A percentile compares a stretch with the other conserved stretches of the same genome.
Conservation (phyloP, 768 basidiomycete species). For the Naganishia vaughanmartiniae region DNA sequence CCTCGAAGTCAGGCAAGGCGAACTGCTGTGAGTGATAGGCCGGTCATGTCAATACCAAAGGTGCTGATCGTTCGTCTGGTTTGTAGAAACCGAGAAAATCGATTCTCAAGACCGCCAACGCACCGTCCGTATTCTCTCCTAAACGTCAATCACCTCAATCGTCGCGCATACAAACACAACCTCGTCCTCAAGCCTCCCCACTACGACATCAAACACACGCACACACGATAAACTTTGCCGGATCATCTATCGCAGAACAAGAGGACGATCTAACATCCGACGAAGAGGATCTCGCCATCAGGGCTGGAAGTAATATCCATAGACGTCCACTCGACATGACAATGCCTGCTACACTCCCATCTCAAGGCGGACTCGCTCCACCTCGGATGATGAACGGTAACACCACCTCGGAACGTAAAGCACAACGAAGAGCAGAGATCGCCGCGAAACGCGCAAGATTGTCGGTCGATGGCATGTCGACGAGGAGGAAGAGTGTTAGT, state of each 20-base stretch:
- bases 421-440: conserved; percentile 27
- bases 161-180: not conserved
- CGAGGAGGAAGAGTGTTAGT: conserved; percentile 42
- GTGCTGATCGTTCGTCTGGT: not conserved
- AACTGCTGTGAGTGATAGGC: not conserved
- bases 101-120: conserved; percentile 39
- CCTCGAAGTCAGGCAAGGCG: conserved; percentile 2
- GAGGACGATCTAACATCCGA: conserved; percentile 20
- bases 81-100: conserved; percentile 47
- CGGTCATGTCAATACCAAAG: not conserved
- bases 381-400: conserved; percentile 18
- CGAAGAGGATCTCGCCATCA: conserved; percentile 17
- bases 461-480: conserved; percentile 24
- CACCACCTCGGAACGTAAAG: conserved; percentile 10
- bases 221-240: conserved; percentile 37
- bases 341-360: conserved; percentile 18
- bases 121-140: conserved; percentile 19
- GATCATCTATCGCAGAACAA: not conserved
- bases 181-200: conserved; percentile 24
- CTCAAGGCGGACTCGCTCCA: conserved; percentile 12
- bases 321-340: conserved; percentile 12
- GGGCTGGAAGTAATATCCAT: not conserved
- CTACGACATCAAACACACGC: conserved; percentile 37
- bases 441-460: conserved; percentile 15
- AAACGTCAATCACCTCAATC: conserved; percentile 7